phyloP scores from a whole-genome alignment of 1,284 basidiomycete species.

The Xerocomus cyaneibrunnescens region DNA sequence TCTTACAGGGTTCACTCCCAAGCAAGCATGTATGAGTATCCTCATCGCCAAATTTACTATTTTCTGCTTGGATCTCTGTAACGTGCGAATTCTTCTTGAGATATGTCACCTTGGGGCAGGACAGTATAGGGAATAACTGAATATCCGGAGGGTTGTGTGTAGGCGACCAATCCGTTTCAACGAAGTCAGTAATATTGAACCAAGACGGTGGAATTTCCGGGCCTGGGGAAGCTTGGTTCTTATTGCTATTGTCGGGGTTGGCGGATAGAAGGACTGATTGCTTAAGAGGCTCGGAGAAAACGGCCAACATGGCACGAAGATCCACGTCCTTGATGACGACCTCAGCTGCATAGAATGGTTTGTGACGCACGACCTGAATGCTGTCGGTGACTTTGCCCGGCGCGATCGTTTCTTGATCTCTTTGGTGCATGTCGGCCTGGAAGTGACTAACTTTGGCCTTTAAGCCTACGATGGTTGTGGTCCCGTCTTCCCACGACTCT shows the following conservation, averaged over 20 bases:
- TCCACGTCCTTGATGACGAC: slow-evolving; percentile 79
- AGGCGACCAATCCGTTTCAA: slow-evolving; percentile 71
- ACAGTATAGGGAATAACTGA: slow-evolving; percentile 70
- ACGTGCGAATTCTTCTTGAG: slow-evolving; percentile 62
- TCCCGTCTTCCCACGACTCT: slow-evolving; percentile 78
- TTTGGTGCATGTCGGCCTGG: slow-evolving; percentile 90
- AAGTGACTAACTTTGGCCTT: slow-evolving; percentile 84
- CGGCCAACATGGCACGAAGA: slow-evolving; percentile 76
- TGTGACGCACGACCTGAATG: slow-evolving; percentile 66
- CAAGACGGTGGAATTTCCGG: slow-evolving; percentile 52
- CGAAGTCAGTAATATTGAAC: slow-evolving; percentile 83
- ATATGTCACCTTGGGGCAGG: slow-evolving; percentile 84
- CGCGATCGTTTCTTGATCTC: slow-evolving; percentile 76
- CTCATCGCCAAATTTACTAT: slow-evolving; percentile 88
- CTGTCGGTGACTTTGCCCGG: slow-evolving; percentile 48
- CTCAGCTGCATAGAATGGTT: slow-evolving; percentile 93
- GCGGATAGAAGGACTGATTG: slow-evolving; percentile 48
- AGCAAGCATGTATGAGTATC: slow-evolving; percentile 84
- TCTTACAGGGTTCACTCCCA: slow-evolving; percentile 69
- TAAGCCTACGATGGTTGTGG: slow-evolving; percentile 78
- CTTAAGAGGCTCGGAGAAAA: slow-evolving; percentile 74
- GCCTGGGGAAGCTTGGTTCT: slow-evolving; percentile 15
- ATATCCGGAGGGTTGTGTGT: slow-evolving; percentile 58
- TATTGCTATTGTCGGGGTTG: slow-evolving; percentile 26
- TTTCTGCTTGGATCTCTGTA: slow-evolving; percentile 41